Percentiles rank a stretch among this genome's conserved stretches.
Conservation (phyloP, 768 basidiomycete species). For the Psilocybe cyanescens region DNA sequence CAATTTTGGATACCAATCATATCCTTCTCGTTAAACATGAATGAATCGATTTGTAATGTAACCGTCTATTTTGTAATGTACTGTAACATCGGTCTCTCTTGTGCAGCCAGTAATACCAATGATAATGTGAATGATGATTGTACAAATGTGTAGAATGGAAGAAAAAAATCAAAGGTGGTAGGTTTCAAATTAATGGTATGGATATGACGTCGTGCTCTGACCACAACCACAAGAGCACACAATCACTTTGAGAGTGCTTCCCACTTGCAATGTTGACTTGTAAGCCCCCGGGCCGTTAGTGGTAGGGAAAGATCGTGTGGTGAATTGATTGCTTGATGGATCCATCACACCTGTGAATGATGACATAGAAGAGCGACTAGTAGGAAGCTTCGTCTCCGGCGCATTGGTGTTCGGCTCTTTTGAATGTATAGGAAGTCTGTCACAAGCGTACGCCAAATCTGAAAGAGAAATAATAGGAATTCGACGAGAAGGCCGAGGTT, state of each 20-base stretch:
- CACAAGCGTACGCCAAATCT: slow-evolving; percentile 43
- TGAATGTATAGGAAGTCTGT: slow-evolving; percentile 26
- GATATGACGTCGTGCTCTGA: slow-evolving; percentile 27
- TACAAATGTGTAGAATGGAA: slow-evolving; percentile 14
- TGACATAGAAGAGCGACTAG: slow-evolving; percentile 23
- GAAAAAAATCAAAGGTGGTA: slow-evolving; percentile 3
- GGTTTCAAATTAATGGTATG: slow-evolving; percentile 18
- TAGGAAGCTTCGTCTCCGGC: slow-evolving; percentile 19
- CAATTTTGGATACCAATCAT: slow-evolving; percentile 5
- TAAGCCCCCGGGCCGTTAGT: slow-evolving; percentile 12
- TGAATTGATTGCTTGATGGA: slow-evolving; percentile 18
- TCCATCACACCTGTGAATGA: slow-evolving; percentile 15
- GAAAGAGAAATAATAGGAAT: slow-evolving; percentile 50
- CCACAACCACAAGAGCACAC: slow-evolving; percentile 39
- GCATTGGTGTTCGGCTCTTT: slow-evolving; percentile 11
- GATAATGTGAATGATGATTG: slow-evolving; percentile 10
- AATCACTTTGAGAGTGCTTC: slow-evolving; percentile 17
- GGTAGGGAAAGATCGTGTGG: slow-evolving; percentile 10
- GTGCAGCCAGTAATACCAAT: slow-evolving; percentile 1
- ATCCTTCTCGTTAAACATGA: slow-evolving; percentile 5
- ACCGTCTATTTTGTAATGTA: slow-evolving; percentile 19
- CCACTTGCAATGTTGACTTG: slow-evolving; percentile 12
- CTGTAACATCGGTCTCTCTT: slow-evolving; percentile 2
- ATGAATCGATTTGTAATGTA: slow-evolving; percentile 29
- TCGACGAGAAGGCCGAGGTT: slow-evolving; percentile 48